Percentiles rank a stretch among this genome's conserved stretches.
These are phyloP conservation scores for Skeletonema potamos DNA, from an alignment of 108 stramenopile genomes.

Conservation along the genomic window DNA sequence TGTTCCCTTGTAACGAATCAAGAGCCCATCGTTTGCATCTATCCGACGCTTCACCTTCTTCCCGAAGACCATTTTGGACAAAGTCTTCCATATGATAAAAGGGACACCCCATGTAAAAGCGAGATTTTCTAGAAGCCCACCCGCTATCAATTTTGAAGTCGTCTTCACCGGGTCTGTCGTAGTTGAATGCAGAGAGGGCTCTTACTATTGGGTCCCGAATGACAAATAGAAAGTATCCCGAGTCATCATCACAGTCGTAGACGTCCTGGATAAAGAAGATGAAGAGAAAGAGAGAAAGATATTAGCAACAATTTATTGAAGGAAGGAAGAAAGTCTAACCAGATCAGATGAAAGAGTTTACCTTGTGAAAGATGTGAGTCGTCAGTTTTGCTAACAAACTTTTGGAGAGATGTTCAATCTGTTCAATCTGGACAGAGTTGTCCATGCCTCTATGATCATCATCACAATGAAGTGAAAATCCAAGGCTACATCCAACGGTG, in stretches of 20 bases:
- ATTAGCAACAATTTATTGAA: too few species aligned
- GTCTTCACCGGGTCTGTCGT: constrained; percentile 16
- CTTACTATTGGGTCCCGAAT: constrained; percentile 32
- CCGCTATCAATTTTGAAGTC: neutral
- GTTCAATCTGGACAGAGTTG: too few species aligned
- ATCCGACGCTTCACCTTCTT: neutral
- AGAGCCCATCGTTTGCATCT: neutral
- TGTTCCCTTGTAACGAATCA: neutral
- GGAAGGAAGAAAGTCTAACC: too few species aligned
- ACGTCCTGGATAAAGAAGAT: too few species aligned
- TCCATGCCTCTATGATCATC: neutral
- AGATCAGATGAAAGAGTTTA: too few species aligned
- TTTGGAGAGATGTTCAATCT: neutral
- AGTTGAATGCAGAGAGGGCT: constrained; percentile 36
- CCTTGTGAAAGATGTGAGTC: constrained; percentile 32
- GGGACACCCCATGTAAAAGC: neutral
- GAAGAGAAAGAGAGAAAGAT: too few species aligned
- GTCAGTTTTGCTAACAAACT: constrained; percentile 22
- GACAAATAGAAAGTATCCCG: constrained; percentile 27
- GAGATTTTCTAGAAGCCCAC: neutral
- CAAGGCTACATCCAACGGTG: constrained; percentile 31
- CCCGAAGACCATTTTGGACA: neutral
- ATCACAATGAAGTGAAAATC: constrained; percentile 37
- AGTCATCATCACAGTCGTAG: constrained; percentile 31
- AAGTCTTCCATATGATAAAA: neutral